Percentiles rank a stretch among this genome's conserved stretches.
phyloP scores from a whole-genome alignment of 1,284 basidiomycete species.

The Neolentinus lepideus region DNA sequence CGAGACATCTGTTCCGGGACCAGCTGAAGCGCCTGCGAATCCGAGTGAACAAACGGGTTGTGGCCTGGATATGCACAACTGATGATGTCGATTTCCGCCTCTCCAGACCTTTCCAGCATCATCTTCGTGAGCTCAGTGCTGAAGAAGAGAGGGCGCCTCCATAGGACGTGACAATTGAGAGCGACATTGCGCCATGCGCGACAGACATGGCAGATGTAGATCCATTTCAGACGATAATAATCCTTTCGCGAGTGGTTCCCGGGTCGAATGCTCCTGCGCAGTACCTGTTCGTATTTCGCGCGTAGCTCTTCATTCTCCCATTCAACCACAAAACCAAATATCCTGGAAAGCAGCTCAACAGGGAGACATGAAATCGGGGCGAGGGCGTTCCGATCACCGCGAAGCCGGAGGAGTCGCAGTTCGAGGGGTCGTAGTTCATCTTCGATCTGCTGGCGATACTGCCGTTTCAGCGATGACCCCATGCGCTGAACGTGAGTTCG shows the following conservation, averaged over 20 bases:
- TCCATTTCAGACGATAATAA: not conserved
- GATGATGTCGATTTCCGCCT: not conserved
- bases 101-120: not conserved
- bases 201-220: not conserved
- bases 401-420: not conserved
- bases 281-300: not conserved
- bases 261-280: not conserved
- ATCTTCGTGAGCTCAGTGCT: not conserved
- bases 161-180: not conserved
- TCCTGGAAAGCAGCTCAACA: not conserved
- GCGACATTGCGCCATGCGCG: not conserved
- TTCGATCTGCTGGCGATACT: not conserved
- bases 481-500: not conserved
- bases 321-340: not conserved
- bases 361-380: not conserved
- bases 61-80: not conserved
- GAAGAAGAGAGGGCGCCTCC: not conserved
- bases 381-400: not conserved
- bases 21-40: not conserved
- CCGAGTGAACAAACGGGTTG: not conserved
- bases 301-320: not conserved
- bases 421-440: not conserved
- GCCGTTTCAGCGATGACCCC: not conserved
- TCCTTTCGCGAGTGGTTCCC: not conserved
- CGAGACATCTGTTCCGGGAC: not conserved